Base-by-base conservation (phyloP, 108 stramenopile genomes). In the Licmophora abbreviata region DNA sequence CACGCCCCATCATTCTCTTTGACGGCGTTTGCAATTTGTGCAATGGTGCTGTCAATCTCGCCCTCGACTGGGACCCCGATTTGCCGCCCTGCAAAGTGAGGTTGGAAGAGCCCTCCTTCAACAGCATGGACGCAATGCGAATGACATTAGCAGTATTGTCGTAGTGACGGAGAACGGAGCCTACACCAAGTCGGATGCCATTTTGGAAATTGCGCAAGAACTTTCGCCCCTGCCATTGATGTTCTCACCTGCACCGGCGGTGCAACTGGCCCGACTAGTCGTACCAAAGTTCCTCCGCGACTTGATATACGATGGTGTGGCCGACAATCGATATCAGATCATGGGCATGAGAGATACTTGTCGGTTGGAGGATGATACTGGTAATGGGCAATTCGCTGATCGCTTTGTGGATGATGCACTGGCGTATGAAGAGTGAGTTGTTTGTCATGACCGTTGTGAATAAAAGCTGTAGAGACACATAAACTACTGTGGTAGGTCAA, bases 11-110 rank as follows among this genome's bases (percentile, higher is more conserved):
- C 0, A 85, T 89, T 37, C 50, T 89, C 17, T 89, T 83, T 53
- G 88, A 89, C 54, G 79, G 59, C 1, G 61, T 79, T 2, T 89
- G 88, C 59, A 85, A 83, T 55, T 36, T 89, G 22, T 89, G 88
- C 58, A 83, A 85, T 38, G 54, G 45, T 11, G 78, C 69, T 3
- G 88, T 89, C 0, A 78, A 89, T 63, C 38, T 81, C 4, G 72
- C 74, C 4, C 25, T 89, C 0, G 76, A 81, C 30, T 76, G 69
- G 76, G 88, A 89, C 54, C 70, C 67, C 1, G 29, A 30, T 89
- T 85, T 46, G 65, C 81, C 7, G 66, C 83, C 2, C 54, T 89
- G 21, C 88, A 89, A 56, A 75, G 73, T 8, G 76, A 77, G 22
- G 77, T 83, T 5, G 88, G 88, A 29, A 54, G 58, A 42, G 45